These are phyloP conservation scores for Discostella pseudostelligera DNA, from an alignment of 108 stramenopile genomes.

Conservation along the genomic window DNA sequence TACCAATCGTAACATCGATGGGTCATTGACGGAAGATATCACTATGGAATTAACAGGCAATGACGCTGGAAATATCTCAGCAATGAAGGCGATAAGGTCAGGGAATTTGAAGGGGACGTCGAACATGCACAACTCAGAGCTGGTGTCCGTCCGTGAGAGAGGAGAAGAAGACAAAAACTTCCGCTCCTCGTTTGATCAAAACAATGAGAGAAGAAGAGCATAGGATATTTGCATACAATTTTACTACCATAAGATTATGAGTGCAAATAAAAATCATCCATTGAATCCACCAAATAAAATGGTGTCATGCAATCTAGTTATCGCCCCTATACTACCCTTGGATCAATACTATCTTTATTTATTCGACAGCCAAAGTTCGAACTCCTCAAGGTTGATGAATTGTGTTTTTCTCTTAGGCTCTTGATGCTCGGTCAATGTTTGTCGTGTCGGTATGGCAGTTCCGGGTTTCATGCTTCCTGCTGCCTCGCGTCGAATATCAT, in stretches of 20 bases:
- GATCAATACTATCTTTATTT: too few species aligned
- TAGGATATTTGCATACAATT: neutral
- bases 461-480: slow-evolving; percentile 36
- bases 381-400: too few species aligned
- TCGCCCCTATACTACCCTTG: too few species aligned
- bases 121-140: neutral
- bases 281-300: too few species aligned
- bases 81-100: neutral
- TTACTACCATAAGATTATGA: neutral
- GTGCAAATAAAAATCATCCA: neutral
- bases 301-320: too few species aligned
- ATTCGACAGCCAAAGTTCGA: too few species aligned
- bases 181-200: neutral
- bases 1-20: neutral
- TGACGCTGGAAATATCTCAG: neutral
- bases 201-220: neutral
- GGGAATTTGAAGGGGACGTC: neutral
- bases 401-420: too few species aligned
- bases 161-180: neutral
- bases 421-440: too few species aligned
- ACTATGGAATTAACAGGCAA: neutral
- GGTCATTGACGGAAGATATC: slow-evolving; percentile 4
- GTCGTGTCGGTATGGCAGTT: neutral
- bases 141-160: too few species aligned
- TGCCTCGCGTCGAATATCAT: slow-evolving; percentile 47